Evolutionary conservation across 768 basidiomycete genomes (phyloP), one percentile per base, ranked within the genome.

Genomic region (Suillus alpinus): DNA sequence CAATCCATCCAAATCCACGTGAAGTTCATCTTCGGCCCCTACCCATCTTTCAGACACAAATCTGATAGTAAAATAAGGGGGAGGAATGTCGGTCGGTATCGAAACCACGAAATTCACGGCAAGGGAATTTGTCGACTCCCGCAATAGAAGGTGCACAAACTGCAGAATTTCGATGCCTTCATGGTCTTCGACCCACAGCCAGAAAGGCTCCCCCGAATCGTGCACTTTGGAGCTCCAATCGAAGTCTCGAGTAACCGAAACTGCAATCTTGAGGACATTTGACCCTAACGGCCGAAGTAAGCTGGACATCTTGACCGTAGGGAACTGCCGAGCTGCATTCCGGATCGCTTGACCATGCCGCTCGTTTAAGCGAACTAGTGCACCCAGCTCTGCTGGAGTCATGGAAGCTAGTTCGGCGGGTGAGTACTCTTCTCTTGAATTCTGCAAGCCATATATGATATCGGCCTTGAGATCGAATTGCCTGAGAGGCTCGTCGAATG

Each of bases 171-270:
- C 82, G n/a, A 82, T 64, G n/a, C 86, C 89, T 37, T 89, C 83
- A 40, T 88, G 81, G 67, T 95, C 94, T 75, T 98, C 95, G 3
- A 97, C 77, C 97, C 97, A 98, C 34, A 99, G 73, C 88, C 93
- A 98, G 75, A 98, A 98, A 1, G 93, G 89, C 72, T 98, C 94
- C 2, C 79, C 77, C 12, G 76, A 78, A 0, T 89, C 91, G 66
- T 97, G 95, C 3, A 88, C 66, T 71, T 84, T 90, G 29, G 77
- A 67, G 65, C 80, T 89, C 96, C 97, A 98, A 14, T 82, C 82
- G 73, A 98, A 99, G 7, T 81, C 75, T 29, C 86, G 85, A 16
- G 76, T 75, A 36, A 95, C 79, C 1, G 77, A 80, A 55, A 93
- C 80, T 1, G 78, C 78, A 39, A 99, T 83, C 68, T 86, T 89